Evolutionary conservation across 2,329 filamentous ascomycete species (phyloP).

Genomic region (Penicillium brasilianum): DNA sequence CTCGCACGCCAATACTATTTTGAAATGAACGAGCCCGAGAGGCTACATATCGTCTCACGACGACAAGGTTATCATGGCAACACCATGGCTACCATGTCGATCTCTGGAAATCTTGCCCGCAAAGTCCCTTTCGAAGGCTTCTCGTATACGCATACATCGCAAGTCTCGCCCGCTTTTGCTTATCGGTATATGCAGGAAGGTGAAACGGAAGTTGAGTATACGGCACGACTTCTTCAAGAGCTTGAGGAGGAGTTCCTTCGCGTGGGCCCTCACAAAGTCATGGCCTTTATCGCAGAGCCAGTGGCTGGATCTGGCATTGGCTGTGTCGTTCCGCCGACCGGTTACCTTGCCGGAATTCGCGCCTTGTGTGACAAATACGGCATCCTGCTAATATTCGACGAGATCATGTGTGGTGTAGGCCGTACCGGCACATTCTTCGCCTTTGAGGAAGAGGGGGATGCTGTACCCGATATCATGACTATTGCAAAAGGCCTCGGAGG

Average conservation of each 20-base stretch:
- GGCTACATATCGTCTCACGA: not conserved
- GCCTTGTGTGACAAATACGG: not conserved
- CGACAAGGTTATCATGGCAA: not conserved
- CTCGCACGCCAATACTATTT: constrained; percentile 2
- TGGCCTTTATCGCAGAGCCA: constrained; percentile 2
- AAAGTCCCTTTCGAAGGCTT: not conserved
- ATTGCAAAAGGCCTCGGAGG: not conserved
- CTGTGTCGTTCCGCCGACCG: not conserved
- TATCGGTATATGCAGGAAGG: not conserved
- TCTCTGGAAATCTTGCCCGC: not conserved
- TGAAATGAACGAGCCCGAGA: not conserved
- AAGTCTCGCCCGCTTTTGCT: not conserved
- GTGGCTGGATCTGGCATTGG: not conserved
- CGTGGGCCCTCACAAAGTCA: not conserved
- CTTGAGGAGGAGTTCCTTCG: not conserved
- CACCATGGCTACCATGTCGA: not conserved
- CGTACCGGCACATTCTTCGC: not conserved
- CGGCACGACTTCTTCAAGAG: not conserved
- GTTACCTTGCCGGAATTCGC: not conserved
- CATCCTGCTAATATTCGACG: not conserved
- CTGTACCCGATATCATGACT: not conserved
- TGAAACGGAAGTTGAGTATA: not conserved
- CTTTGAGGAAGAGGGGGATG: not conserved
- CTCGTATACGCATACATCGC: not conserved
- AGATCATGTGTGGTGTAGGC: not conserved